phyloP scores from a whole-genome alignment of 139 green algal genomes.

The Chlamydomonas schloesseri region DNA sequence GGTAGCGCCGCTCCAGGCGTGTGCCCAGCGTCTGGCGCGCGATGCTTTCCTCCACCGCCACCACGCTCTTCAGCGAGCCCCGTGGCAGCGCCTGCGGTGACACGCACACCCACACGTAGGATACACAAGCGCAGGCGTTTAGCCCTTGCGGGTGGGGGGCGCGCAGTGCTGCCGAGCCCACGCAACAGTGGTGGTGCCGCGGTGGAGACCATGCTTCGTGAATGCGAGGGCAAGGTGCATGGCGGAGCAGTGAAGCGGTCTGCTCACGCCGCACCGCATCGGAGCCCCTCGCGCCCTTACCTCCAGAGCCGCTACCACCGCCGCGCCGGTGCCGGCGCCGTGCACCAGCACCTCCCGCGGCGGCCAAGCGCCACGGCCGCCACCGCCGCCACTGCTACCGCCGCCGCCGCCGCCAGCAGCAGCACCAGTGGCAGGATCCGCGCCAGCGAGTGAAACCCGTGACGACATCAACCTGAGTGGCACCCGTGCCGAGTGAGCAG shows the following conservation, averaged over 20 bases:
- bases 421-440: background rate
- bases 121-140: no score
- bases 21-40: slow-evolving; percentile 71
- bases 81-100: slow-evolving; percentile 55
- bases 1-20: slow-evolving; percentile 46
- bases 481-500: no score
- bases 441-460: no score
- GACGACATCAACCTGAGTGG: no score
- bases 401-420: background rate
- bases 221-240: no score
- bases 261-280: background rate
- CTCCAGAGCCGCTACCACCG: slow-evolving; percentile 17
- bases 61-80: slow-evolving; percentile 32
- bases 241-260: background rate
- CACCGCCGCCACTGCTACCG: no score
- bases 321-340: slow-evolving; percentile 2
- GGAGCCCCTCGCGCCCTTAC: background rate
- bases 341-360: slow-evolving; percentile 13
- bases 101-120: no score
- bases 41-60: slow-evolving; percentile 73
- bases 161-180: no score
- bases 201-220: no score
- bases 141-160: no score
- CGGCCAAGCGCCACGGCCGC: background rate
- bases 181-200: no score